Conservation (phyloP, 345 rosid genomes). For the Brassica napus region Da-Ae NC_063451.1:13316501-13317000, state of each 20-base stretch:
- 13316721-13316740: constrained; percentile 50
- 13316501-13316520: constrained; percentile 22
- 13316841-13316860: constrained; percentile 41
- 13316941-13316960: constrained; percentile 30
- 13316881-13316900: constrained; percentile 33
- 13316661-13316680: constrained; percentile 93
- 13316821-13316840: background rate
- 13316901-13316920: constrained; percentile 35
- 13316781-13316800: constrained; percentile 33
- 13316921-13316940: constrained; percentile 59
- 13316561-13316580: constrained; percentile 39
- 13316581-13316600: constrained; percentile 76
- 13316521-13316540: constrained; percentile 4
- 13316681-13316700: constrained; percentile 68
- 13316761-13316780: constrained; percentile 22
- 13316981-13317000: background rate
- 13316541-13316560: constrained; percentile 26
- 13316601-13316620: constrained; percentile 88
- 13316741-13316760: constrained; percentile 52
- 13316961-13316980: constrained; percentile 43
- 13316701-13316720: constrained; percentile 48
- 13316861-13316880: constrained; percentile 40
- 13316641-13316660: constrained; percentile 90
- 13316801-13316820: background rate
- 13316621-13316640: constrained; percentile 86